These are phyloP conservation scores for Macrophomina phaseolina DNA, from an alignment of 2,329 filamentous ascomycete genomes.

Conservation along the genomic window DNA sequence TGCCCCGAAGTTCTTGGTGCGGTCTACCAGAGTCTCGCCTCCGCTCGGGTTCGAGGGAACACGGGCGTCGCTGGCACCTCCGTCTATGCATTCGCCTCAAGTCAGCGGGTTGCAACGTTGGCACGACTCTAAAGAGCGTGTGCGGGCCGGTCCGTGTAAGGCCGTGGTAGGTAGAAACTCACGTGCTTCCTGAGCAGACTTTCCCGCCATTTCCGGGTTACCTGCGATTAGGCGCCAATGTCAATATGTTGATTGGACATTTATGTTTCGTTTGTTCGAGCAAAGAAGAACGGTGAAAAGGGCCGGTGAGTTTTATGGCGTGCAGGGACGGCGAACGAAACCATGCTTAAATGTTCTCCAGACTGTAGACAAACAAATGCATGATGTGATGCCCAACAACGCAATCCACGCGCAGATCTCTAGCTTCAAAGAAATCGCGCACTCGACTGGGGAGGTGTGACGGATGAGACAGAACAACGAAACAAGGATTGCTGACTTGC, in stretches of 20 bases:
- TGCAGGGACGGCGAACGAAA: too few relatives aligned
- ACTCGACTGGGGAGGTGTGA: background rate
- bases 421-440: too few relatives aligned
- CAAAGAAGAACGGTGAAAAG: background rate
- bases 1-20: constrained; percentile 15
- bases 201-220: constrained; percentile 16
- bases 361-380: background rate
- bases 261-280: background rate
- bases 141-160: background rate
- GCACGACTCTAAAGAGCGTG: background rate
- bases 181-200: constrained; percentile 9
- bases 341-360: background rate
- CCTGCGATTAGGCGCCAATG: constrained; percentile 1
- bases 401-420: too few relatives aligned
- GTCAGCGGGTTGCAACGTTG: background rate
- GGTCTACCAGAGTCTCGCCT: background rate
- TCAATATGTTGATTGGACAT: background rate
- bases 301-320: background rate
- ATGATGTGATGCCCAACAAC: background rate
- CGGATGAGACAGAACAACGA: constrained; percentile 9
- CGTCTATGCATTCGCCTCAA: background rate
- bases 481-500: constrained; percentile 42
- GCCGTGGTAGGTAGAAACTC: background rate
- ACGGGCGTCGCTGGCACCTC: background rate
- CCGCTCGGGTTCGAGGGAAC: background rate